Evolutionary conservation across 1,139 yeast genomes (phyloP).

Genomic region (Debaryomyces nepalensis): DNA sequence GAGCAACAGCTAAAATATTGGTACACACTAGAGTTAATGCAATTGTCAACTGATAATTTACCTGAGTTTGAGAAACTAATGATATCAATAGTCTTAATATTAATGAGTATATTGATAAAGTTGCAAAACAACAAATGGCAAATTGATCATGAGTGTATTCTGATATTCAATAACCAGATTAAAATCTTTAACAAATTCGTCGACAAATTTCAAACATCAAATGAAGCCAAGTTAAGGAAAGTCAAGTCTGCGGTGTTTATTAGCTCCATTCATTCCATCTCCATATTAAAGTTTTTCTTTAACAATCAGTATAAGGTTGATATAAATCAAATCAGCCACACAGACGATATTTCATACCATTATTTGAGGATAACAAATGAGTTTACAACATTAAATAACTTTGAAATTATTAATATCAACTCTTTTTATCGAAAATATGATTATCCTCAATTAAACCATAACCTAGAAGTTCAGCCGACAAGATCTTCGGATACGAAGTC

Average conservation of each 20-base stretch:
- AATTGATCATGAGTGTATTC: conserved; percentile 18
- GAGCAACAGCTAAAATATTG: conserved; percentile 34
- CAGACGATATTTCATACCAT: conserved; percentile 25
- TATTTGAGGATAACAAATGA: conserved; percentile 11
- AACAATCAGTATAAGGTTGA: conserved; percentile 20
- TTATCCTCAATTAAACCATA: conserved; percentile 23
- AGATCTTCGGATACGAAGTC: conserved; percentile 18
- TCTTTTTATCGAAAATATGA: conserved; percentile 31
- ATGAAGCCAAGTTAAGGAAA: conserved; percentile 17
- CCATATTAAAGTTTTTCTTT: conserved; percentile 37
- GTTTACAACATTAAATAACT: conserved; percentile 25
- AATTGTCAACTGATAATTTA: conserved; percentile 23
- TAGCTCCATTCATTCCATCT: conserved; percentile 36
- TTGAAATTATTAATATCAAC: conserved; percentile 34
- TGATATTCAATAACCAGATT: conserved; percentile 37
- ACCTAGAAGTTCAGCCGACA: conserved; percentile 10
- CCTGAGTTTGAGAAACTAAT: conserved; percentile 29
- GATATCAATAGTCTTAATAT: conserved; percentile 35
- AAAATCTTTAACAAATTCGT: conserved; percentile 35
- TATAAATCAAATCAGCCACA: neutral
- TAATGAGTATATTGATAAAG: conserved; percentile 28
- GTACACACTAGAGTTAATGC: conserved; percentile 23
- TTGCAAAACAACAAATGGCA: conserved; percentile 15
- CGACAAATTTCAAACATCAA: conserved; percentile 22
- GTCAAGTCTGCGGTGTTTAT: conserved; percentile 28